phyloP scores from a whole-genome alignment of 495 filamentous ascomycete genomes.

The Penicillium manginii region DNA sequence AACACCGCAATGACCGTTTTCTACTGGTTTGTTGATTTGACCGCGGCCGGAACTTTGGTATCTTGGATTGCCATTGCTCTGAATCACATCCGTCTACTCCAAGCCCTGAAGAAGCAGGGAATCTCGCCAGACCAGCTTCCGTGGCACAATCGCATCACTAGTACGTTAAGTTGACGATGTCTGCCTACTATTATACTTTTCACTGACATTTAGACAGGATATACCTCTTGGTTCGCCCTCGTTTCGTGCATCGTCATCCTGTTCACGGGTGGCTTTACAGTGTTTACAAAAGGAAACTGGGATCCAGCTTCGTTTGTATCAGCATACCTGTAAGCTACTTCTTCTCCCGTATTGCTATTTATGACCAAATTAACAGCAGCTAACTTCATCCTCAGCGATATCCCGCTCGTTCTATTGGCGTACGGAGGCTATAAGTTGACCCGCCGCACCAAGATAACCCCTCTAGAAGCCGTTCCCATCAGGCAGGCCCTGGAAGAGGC shows the following conservation, averaged over 20 bases:
- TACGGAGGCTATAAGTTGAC: slow-evolving; percentile 47
- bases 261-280: slow-evolving; percentile 63
- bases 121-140: slow-evolving; percentile 50
- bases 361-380: neutral
- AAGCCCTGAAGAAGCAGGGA: slow-evolving; percentile 54
- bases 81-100: slow-evolving; percentile 60
- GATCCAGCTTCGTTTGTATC: slow-evolving; percentile 38
- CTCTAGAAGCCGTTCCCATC: slow-evolving; percentile 36
- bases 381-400: slow-evolving; percentile 29
- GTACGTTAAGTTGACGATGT: slow-evolving; percentile 7
- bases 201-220: slow-evolving; percentile 40
- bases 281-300: slow-evolving; percentile 54
- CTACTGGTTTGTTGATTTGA: slow-evolving; percentile 62
- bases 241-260: slow-evolving; percentile 55
- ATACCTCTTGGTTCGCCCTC: slow-evolving; percentile 53
- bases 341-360: neutral
- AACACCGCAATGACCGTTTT: slow-evolving; percentile 62
- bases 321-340: slow-evolving; percentile 37
- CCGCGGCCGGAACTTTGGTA: slow-evolving; percentile 56
- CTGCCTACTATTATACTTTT: neutral
- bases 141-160: slow-evolving; percentile 49
- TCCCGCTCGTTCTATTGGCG: slow-evolving; percentile 47
- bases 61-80: slow-evolving; percentile 59
- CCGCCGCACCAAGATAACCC: slow-evolving; percentile 39
- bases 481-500: slow-evolving; percentile 37